These are phyloP conservation scores for Oidium heveae DNA, from an alignment of 2,329 filamentous ascomycete genomes.

Conservation along the genomic window DNA sequence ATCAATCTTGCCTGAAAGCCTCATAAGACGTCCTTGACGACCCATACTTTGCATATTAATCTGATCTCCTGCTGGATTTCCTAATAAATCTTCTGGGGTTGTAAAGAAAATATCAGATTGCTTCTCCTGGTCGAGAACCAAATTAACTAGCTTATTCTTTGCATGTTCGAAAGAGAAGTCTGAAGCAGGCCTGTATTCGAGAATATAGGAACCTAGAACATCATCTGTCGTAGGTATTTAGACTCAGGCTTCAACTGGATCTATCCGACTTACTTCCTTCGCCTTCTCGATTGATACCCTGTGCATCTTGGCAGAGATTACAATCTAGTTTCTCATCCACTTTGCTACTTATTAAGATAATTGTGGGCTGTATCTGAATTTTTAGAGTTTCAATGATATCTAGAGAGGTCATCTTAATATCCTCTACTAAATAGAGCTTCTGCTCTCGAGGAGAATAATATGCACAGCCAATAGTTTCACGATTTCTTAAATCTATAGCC, in stretches of 20 bases:
- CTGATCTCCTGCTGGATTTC: conserved; percentile 1
- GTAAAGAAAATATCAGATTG: conserved; percentile 30
- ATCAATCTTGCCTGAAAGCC: conserved; percentile 45
- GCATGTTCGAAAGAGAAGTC: conserved; percentile 50
- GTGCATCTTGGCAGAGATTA: conserved; percentile 12
- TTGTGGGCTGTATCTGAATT: conserved; percentile 27
- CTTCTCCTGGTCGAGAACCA: conserved; percentile 22
- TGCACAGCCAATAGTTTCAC: conserved; percentile 52
- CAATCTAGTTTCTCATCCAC: conserved; percentile 14
- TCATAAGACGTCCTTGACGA: conserved; percentile 37
- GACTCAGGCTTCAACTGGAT: background rate
- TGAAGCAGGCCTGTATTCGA: conserved; percentile 42
- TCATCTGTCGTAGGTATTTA: conserved; percentile 12
- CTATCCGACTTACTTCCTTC: conserved; percentile 7
- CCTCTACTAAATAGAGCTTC: conserved; percentile 50
- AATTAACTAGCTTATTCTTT: conserved; percentile 35
- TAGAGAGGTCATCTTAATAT: conserved; percentile 42
- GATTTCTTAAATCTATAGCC: conserved; percentile 51
- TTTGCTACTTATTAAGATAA: conserved; percentile 21
- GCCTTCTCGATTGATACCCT: conserved; percentile 7
- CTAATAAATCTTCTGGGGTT: conserved; percentile 25
- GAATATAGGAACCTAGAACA: conserved; percentile 18
- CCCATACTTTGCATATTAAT: conserved; percentile 17
- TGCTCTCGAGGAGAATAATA: conserved; percentile 54
- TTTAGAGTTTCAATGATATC: conserved; percentile 39